Evolutionary conservation across 2,329 filamentous ascomycete genomes (phyloP), one percentile per base, ranked within the genome.

Genomic region (Decorospora gaudefroyi): DNA sequence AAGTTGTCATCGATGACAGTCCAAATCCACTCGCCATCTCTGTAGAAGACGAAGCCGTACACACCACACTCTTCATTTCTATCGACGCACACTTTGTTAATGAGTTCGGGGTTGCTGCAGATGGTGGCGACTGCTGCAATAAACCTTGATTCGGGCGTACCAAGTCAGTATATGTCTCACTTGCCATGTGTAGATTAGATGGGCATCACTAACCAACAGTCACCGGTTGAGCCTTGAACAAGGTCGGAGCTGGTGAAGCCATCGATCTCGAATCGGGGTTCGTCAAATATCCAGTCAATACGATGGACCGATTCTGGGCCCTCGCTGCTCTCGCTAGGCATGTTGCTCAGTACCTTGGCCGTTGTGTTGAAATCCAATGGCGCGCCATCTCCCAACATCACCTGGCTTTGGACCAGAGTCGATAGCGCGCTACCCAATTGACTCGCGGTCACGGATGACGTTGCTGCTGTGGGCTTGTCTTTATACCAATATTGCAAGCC

Each of bases 1-100:
- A 96, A 78, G 69, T 95, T 93, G 69, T 96, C 90, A 62, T 96
- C 91, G 39, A 96, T 82, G 36, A 96, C 91, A 32, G 87, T 91
- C 64, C 89, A 90, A 45, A 92, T 87, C 90, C 90, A 96, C 34
- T 72, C 68, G 23, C 70, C 70, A 30, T 73, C 70, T 38, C 88
- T 79, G 68, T 87, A 82, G 62, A 93, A 92, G 4, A 93, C 87
- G 55, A 93, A 95, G 0, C 89, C 89, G 53, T 93, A 93, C 0
- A 92, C 87, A 4, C 88, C 88, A 3, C 90, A 83, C 16, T 81
- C 77, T 62, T 88, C 81, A 54, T 93, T 81, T 15, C 81, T 78
- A 3, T 81, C 84, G 22, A 93, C 87, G 53, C 88, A 93, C 4
- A 90, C 75, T 39, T 76, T 81, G 63, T 90, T 80, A 37, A 93